phyloP scores from a whole-genome alignment of 2,329 filamentous ascomycete species.

The Calycina herbarum region DNA sequence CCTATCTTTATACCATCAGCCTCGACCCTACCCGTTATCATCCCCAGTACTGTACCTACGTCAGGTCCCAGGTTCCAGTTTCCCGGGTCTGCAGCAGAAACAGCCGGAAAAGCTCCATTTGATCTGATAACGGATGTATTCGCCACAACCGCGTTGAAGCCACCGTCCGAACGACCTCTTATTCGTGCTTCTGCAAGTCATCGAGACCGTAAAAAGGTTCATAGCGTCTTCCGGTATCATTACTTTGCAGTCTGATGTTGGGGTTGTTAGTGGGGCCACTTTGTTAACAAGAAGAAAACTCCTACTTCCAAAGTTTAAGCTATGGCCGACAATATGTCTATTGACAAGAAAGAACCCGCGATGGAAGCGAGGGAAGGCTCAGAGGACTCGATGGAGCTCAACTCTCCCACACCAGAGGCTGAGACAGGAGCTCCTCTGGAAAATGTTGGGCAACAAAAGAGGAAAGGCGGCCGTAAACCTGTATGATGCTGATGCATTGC shows the following conservation, averaged over 20 bases:
- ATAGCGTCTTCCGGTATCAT: not conserved
- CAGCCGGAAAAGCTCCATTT: conserved; percentile 25
- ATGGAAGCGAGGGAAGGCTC: conserved; percentile 61
- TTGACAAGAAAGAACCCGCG: conserved; percentile 58
- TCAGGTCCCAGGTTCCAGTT: conserved; percentile 26
- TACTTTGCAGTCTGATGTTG: conserved; percentile 19
- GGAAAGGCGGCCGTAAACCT: conserved; percentile 96
- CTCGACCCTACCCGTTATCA: conserved; percentile 20
- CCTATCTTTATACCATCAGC: conserved; percentile 25
- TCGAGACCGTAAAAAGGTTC: conserved; percentile 33
- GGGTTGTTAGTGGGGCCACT: conserved; percentile 27
- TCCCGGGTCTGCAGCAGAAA: conserved; percentile 18
- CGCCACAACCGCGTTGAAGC: conserved; percentile 24
- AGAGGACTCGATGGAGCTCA: conserved; percentile 56
- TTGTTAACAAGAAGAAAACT: conserved; percentile 16
- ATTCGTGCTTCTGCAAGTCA: conserved; percentile 34
- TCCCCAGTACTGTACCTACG: conserved; percentile 16
- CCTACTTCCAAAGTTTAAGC: conserved; percentile 14
- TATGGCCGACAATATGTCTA: conserved; percentile 69
- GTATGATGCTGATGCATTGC: conserved; percentile 55
- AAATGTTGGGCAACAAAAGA: conserved; percentile 70
- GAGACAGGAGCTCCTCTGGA: conserved; percentile 46
- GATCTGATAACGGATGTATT: conserved; percentile 29
- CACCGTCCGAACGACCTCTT: conserved; percentile 10
- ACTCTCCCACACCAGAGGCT: conserved; percentile 56